A percentile compares a stretch with the other conserved stretches of the same genome.
These are phyloP conservation scores for Austroboletus eburneus DNA, from an alignment of 768 basidiomycete genomes.

Conservation along the genomic window DNA sequence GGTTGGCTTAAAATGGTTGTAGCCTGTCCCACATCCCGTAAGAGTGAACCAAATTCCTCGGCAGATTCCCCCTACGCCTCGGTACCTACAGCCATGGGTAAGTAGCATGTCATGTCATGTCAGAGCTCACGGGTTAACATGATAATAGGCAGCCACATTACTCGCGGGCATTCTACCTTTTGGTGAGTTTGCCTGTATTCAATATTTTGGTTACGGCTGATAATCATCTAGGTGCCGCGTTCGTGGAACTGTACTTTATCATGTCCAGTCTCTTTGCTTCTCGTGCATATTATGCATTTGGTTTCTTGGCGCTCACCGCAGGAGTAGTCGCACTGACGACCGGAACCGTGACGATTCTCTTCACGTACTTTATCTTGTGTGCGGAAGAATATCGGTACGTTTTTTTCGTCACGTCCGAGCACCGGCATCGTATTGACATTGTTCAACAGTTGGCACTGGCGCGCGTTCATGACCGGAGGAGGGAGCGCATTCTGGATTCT, in stretches of 20 bases:
- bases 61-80: conserved; percentile 88
- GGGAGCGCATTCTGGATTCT: conserved; percentile 91
- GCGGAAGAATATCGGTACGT: conserved; percentile 88
- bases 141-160: conserved; percentile 56
- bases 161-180: conserved; percentile 93
- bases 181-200: conserved; percentile 41
- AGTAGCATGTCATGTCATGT: conserved; percentile 18
- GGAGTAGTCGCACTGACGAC: conserved; percentile 81
- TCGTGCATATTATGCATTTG: conserved; percentile 93
- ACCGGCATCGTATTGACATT: conserved; percentile 1
- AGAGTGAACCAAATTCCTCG: conserved; percentile 91
- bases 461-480: conserved; percentile 87
- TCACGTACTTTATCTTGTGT: conserved; percentile 88
- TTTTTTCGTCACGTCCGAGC: background rate
- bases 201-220: conserved; percentile 3
- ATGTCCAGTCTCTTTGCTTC: conserved; percentile 90
- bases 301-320: conserved; percentile 87
- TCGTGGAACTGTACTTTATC: conserved; percentile 92
- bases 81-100: conserved; percentile 81
- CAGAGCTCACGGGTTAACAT: conserved; percentile 8
- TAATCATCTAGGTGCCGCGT: conserved; percentile 70
- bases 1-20: conserved; percentile 7
- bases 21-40: conserved; percentile 79
- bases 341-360: conserved; percentile 85
- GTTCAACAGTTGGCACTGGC: conserved; percentile 88